Conservation (phyloP, 2,329 filamentous ascomycete species). For the Colletotrichum siamense region DNA sequence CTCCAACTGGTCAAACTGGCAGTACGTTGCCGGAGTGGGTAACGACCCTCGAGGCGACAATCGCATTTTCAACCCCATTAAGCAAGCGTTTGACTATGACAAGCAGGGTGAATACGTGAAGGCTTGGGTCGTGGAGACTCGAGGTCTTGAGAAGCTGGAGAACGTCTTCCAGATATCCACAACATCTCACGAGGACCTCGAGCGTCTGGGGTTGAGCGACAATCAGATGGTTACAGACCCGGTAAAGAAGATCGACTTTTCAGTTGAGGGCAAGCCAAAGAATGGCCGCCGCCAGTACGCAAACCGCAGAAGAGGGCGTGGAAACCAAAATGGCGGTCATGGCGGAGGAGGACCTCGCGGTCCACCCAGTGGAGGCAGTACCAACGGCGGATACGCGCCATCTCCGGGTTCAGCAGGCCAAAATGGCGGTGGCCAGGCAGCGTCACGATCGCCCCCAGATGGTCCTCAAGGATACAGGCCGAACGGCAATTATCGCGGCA, state of each 20-base stretch:
- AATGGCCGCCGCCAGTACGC: slow-evolving; percentile 35
- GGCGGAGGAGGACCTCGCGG: background rate
- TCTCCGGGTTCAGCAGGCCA: background rate
- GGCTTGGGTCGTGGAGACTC: slow-evolving; percentile 75
- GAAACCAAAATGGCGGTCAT: background rate
- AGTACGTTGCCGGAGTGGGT: slow-evolving; percentile 80
- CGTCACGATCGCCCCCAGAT: background rate
- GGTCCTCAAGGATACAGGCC: slow-evolving; percentile 10
- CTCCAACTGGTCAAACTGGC: slow-evolving; percentile 85
- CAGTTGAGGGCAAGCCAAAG: slow-evolving; percentile 56
- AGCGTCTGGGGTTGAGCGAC: slow-evolving; percentile 59
- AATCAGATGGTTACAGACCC: slow-evolving; percentile 72
- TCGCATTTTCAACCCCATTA: slow-evolving; percentile 82
- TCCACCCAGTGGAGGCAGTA: background rate
- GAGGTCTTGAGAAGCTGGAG: slow-evolving; percentile 54
- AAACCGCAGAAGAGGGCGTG: slow-evolving; percentile 29
- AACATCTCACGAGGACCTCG: slow-evolving; percentile 62
- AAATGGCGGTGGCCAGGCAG: background rate
- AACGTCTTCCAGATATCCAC: slow-evolving; percentile 77
- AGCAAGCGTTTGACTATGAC: slow-evolving; percentile 82
- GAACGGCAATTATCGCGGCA: slow-evolving; percentile 4
- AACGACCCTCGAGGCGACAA: slow-evolving; percentile 77
- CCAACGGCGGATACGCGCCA: background rate
- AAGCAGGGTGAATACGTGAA: slow-evolving; percentile 71
- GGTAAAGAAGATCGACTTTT: slow-evolving; percentile 69